phyloP scores from a whole-genome alignment of 192 early-diverging fungal species.

The Coemansia umbellata region DNA sequence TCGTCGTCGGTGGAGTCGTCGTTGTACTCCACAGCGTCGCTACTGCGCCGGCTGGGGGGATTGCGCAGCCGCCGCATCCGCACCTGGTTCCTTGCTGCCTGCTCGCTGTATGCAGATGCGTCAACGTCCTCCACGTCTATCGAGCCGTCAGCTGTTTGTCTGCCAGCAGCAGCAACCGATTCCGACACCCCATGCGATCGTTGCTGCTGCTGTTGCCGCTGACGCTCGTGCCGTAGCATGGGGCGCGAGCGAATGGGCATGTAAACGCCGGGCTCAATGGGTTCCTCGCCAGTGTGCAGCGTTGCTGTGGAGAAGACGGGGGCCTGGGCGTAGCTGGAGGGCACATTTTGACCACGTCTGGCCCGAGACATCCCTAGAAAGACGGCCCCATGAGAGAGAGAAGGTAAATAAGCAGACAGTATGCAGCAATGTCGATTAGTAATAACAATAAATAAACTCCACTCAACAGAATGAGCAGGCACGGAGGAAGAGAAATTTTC shows the following conservation, averaged over 20 bases:
- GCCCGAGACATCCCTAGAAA: neutral
- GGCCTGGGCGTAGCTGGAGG: neutral
- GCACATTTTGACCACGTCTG: neutral
- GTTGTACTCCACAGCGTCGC: neutral
- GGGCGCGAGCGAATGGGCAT: conserved; percentile 36
- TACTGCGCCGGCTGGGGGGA: neutral
- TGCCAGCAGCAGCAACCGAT: conserved; percentile 1
- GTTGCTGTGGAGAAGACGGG: conserved; percentile 3
- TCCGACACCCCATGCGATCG: neutral
- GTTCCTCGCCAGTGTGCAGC: conserved; percentile 36
- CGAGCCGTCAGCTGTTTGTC: conserved; percentile 31
- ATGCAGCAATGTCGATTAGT: neutral
- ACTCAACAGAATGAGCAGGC: no score
- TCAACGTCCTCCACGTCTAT: conserved; percentile 44
- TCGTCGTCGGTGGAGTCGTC: conserved; percentile 2
- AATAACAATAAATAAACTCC: no score
- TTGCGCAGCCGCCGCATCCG: neutral
- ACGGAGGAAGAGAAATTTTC: no score
- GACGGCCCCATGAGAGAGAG: neutral
- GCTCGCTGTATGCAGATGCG: conserved; percentile 5
- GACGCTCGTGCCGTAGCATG: conserved; percentile 32
- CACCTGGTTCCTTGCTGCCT: neutral
- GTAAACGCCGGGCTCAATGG: conserved; percentile 36
- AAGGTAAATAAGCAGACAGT: neutral
- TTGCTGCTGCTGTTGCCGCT: conserved; percentile 6